These are phyloP conservation scores for Xylaria grammica DNA, from an alignment of 495 filamentous ascomycete genomes.

Conservation along the genomic window DNA sequence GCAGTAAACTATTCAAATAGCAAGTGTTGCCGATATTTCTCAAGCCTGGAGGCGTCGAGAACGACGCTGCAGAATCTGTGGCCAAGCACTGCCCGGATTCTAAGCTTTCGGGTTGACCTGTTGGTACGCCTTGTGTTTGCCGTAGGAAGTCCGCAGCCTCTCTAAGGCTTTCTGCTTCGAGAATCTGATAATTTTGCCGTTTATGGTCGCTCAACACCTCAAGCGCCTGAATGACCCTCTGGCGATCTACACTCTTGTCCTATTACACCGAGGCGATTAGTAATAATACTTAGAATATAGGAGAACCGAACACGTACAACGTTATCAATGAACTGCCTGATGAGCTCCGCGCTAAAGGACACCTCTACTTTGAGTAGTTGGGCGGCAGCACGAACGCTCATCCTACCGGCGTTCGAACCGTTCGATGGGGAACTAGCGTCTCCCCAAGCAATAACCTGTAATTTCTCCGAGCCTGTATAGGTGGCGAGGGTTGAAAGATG, in stretches of 20 bases:
- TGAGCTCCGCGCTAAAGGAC: conserved; percentile 32
- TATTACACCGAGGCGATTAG: conserved; percentile 2
- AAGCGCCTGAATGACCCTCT: conserved; percentile 31
- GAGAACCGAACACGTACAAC: conserved; percentile 24
- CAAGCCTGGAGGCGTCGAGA: conserved; percentile 58
- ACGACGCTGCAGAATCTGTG: background rate
- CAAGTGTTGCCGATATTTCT: conserved; percentile 96
- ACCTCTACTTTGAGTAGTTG: conserved; percentile 25
- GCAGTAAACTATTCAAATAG: conserved; percentile 94
- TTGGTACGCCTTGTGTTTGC: conserved; percentile 9
- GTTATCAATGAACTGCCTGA: conserved; percentile 27
- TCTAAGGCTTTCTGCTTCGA: conserved; percentile 30
- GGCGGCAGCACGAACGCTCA: conserved; percentile 30
- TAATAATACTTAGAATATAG: background rate
- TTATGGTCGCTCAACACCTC: conserved; percentile 35
- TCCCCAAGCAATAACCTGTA: conserved; percentile 25
- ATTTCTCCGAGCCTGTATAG: conserved; percentile 27
- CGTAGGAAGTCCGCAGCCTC: conserved; percentile 32
- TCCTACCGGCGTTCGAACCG: conserved; percentile 15
- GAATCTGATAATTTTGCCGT: conserved; percentile 17
- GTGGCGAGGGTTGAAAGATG: conserved; percentile 32
- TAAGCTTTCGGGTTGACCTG: background rate
- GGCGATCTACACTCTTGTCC: conserved; percentile 25
- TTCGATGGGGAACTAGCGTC: background rate
- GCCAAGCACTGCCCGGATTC: background rate